These are phyloP conservation scores for Penstemon barbatus DNA, from an alignment of 257 asterid genomes.

Conservation along the genomic window DNA sequence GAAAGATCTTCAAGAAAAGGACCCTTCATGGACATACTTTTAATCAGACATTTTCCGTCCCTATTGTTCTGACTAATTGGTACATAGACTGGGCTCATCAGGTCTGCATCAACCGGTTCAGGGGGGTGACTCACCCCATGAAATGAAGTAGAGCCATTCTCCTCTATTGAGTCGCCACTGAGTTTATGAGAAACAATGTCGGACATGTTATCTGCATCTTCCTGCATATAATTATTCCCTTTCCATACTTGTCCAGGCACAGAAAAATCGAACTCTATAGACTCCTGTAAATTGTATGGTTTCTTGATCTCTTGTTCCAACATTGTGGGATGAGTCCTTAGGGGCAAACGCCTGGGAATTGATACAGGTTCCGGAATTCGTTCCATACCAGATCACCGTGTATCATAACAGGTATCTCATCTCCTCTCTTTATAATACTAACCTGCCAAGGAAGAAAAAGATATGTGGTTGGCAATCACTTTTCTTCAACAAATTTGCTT, in stretches of 20 bases:
- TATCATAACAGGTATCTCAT: conserved; percentile 53
- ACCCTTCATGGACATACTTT: conserved; percentile 58
- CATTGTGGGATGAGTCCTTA: conserved; percentile 34
- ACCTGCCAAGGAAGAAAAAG: conserved; percentile 36
- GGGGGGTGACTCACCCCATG: conserved; percentile 86
- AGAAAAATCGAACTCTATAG: conserved; percentile 39
- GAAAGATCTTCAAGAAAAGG: conserved; percentile 59
- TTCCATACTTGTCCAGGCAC: conserved; percentile 50
- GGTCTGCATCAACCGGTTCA: conserved; percentile 66
- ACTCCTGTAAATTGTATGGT: conserved; percentile 32
- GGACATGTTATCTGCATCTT: conserved; percentile 48
- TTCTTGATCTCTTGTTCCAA: conserved; percentile 42
- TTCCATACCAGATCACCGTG: conserved; percentile 52
- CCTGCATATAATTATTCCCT: conserved; percentile 50
- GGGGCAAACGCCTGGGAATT: conserved; percentile 51
- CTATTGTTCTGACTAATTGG: conserved; percentile 58
- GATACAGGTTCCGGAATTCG: conserved; percentile 53
- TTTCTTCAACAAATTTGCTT: conserved; percentile 6
- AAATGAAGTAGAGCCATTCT: conserved; percentile 62
- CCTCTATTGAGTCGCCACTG: conserved; percentile 58
- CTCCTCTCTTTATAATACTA: conserved; percentile 23
- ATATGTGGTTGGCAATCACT: neutral
- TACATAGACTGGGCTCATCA: conserved; percentile 72
- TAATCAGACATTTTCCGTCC: conserved; percentile 53
- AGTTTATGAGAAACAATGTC: conserved; percentile 41